Percentiles rank a stretch among this genome's conserved stretches.
phyloP scores from a whole-genome alignment of 768 basidiomycete genomes.

The Trichaptum fuscoviolaceum region DNA sequence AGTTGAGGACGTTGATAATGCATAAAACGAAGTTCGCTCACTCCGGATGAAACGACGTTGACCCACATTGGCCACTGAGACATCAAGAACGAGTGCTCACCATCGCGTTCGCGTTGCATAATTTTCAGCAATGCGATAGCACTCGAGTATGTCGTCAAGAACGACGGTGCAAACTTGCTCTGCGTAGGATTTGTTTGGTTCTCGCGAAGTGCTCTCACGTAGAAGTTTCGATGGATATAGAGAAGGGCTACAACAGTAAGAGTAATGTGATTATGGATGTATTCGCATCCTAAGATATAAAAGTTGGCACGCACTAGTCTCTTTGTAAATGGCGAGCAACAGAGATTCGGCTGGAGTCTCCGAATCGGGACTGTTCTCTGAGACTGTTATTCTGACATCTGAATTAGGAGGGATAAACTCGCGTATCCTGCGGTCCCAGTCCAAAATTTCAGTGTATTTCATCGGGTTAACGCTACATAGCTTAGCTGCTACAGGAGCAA shows the following conservation, averaged over 20 bases:
- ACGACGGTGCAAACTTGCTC: background rate
- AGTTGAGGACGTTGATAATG: background rate
- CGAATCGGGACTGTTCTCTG: background rate
- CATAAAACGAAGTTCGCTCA: background rate
- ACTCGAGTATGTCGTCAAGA: background rate
- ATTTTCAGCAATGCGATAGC: background rate
- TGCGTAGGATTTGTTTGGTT: background rate
- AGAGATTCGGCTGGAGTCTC: background rate
- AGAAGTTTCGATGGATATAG: background rate
- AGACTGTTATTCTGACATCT: background rate
- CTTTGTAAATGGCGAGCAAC: background rate
- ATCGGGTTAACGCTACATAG: slow-evolving; percentile 64
- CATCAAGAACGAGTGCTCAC: background rate
- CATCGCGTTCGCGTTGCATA: background rate
- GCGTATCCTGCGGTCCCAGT: slow-evolving; percentile 49
- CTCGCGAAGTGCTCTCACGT: background rate
- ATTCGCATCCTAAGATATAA: background rate
- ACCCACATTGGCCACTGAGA: background rate
- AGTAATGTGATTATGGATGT: background rate
- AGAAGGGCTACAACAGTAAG: background rate
- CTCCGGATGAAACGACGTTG: background rate
- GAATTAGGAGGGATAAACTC: slow-evolving; percentile 20
- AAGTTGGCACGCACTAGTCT: background rate
- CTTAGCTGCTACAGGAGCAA: slow-evolving; percentile 55
- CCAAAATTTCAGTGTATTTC: slow-evolving; percentile 47